A percentile compares a stretch with the other conserved stretches of the same genome.
Evolutionary conservation across 345 rosid species (phyloP).

Genomic region (Zanthoxylum bungeanum): DNA sequence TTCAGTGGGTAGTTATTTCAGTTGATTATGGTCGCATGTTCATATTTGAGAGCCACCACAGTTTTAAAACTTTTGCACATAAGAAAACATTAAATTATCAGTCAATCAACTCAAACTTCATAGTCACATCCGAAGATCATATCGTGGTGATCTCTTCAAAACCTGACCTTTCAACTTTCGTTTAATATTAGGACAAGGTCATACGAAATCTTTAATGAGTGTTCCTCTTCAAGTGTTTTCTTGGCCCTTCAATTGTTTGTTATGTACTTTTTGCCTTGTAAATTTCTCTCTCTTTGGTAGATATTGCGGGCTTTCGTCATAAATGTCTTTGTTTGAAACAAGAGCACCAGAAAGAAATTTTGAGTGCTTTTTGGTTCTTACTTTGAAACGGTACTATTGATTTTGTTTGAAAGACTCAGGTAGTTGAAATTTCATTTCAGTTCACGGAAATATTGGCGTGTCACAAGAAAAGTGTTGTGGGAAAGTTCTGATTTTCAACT

Average conservation of each 20-base stretch:
- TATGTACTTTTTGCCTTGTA: not conserved
- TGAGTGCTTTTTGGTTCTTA: conserved; percentile 10
- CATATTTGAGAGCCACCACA: too few species aligned
- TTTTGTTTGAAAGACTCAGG: conserved; percentile 22
- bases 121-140: conserved; percentile 4
- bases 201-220: conserved; percentile 15
- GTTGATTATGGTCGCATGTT: conserved; percentile 46
- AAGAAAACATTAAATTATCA: conserved; percentile 7
- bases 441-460: conserved; percentile 36
- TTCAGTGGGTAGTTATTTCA: conserved; percentile 46
- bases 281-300: not conserved
- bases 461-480: conserved; percentile 29
- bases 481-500: conserved; percentile 28
- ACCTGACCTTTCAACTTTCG: conserved; percentile 20
- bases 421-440: conserved; percentile 47
- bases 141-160: not conserved
- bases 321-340: conserved; percentile 16
- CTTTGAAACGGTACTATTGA: too few species aligned
- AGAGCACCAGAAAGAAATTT: not conserved
- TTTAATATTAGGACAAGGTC: conserved; percentile 18
- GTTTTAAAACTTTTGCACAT: not conserved
- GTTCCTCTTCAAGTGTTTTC: conserved; percentile 11
- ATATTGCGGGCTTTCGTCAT: conserved; percentile 5
- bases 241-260: conserved; percentile 23
- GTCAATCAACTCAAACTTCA: conserved; percentile 19